phyloP scores from a whole-genome alignment of 345 rosid species.

The Populus ilicifolia region DNA sequence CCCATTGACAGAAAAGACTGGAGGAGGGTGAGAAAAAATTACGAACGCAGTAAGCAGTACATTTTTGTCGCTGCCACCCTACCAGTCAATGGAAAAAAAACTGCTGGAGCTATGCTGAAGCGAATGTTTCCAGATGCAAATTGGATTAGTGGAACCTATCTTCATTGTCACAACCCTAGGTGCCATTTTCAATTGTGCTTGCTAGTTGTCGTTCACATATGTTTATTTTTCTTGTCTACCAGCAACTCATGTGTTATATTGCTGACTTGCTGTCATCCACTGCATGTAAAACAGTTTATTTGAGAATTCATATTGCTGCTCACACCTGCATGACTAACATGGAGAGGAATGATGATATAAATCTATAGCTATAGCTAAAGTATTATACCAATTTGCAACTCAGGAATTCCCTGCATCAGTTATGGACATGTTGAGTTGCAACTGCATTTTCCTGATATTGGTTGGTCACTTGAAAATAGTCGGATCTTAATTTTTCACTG shows the following conservation, averaged over 20 bases:
- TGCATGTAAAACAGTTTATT: too few relatives aligned
- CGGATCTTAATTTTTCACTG: background rate
- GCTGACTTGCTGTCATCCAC: background rate
- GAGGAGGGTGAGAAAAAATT: slow-evolving; percentile 73
- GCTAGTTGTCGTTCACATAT: slow-evolving; percentile 1
- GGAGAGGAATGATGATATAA: background rate
- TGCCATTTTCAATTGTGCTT: slow-evolving; percentile 27
- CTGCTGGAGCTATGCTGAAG: slow-evolving; percentile 86
- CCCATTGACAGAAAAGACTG: slow-evolving; percentile 49
- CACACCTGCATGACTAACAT: background rate
- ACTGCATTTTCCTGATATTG: background rate
- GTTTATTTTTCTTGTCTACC: background rate
- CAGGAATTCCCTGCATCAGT: background rate
- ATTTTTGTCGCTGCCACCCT: slow-evolving; percentile 96
- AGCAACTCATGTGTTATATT: background rate
- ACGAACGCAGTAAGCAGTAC: slow-evolving; percentile 84
- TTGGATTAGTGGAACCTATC: slow-evolving; percentile 89
- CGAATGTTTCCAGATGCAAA: slow-evolving; percentile 82
- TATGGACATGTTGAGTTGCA: background rate
- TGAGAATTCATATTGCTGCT: background rate
- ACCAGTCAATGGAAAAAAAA: slow-evolving; percentile 86
- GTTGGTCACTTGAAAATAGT: background rate
- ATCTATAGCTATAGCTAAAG: too few relatives aligned
- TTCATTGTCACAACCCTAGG: slow-evolving; percentile 95
- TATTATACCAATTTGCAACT: background rate